Conservation (phyloP, 2,329 filamentous ascomycete genomes). For the Purpureocillium takamizusanense region DNA sequence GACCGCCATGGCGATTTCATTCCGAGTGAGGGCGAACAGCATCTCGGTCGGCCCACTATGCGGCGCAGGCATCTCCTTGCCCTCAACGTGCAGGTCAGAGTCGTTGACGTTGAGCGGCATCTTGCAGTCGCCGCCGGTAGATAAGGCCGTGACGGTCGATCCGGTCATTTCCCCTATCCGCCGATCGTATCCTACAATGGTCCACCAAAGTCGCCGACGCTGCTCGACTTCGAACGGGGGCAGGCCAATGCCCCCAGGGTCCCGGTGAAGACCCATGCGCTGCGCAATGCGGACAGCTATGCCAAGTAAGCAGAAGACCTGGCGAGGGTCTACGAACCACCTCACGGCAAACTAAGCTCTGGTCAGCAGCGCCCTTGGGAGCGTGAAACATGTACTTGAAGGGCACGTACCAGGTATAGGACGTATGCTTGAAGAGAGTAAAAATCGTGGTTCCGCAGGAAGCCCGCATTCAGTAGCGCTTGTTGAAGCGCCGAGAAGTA, state of each 20-base stretch:
- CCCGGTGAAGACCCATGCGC: slow-evolving; percentile 59
- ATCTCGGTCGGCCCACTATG: slow-evolving; percentile 49
- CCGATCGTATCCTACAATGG: slow-evolving; percentile 58
- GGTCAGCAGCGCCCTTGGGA: background rate
- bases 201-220: slow-evolving; percentile 67
- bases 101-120: slow-evolving; percentile 55
- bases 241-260: slow-evolving; percentile 43
- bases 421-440: slow-evolving; percentile 59
- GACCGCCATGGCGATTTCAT: slow-evolving; percentile 48
- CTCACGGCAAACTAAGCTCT: slow-evolving; percentile 32
- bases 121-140: slow-evolving; percentile 43
- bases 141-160: slow-evolving; percentile 46
- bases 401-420: slow-evolving; percentile 51
- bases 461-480: slow-evolving; percentile 56
- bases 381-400: background rate
- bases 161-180: slow-evolving; percentile 60
- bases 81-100: slow-evolving; percentile 46
- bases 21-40: slow-evolving; percentile 47
- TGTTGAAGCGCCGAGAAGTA: slow-evolving; percentile 53
- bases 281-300: slow-evolving; percentile 60
- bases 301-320: slow-evolving; percentile 43
- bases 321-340: slow-evolving; percentile 48
- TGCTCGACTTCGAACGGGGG: slow-evolving; percentile 58
- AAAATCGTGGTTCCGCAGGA: slow-evolving; percentile 57
- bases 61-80: slow-evolving; percentile 41